Conservation (phyloP, 345 rosid species). For the Hibiscus tridactylites region DNA sequence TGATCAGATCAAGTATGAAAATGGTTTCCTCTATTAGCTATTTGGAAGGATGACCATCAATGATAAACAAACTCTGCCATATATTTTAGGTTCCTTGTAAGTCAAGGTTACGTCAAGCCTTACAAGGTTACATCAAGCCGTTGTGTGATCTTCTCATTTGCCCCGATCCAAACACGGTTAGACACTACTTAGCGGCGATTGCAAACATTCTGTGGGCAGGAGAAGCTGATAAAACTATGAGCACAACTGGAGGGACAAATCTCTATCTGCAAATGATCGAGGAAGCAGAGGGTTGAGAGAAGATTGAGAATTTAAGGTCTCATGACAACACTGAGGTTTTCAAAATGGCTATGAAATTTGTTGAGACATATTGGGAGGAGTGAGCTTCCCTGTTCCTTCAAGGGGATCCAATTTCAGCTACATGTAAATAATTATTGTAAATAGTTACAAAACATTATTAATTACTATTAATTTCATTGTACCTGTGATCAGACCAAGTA, state of each 20-base stretch:
- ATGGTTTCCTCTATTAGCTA: too few species aligned
- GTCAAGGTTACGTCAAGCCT: slow-evolving; percentile 77
- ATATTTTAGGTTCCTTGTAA: slow-evolving; percentile 40
- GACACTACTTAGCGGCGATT: slow-evolving; percentile 43
- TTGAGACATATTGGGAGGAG: too few species aligned
- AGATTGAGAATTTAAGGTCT: slow-evolving; percentile 34
- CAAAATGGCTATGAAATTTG: too few species aligned
- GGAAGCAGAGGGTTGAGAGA: slow-evolving; percentile 32
- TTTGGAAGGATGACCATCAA: too few species aligned
- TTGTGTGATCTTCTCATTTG: slow-evolving; percentile 61
- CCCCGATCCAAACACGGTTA: slow-evolving; percentile 62
- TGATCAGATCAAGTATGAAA: too few species aligned
- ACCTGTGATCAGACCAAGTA: too few species aligned
- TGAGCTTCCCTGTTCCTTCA: too few species aligned
- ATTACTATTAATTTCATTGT: too few species aligned
- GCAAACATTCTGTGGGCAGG: slow-evolving; percentile 38
- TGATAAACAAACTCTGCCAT: neutral
- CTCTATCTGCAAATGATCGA: slow-evolving; percentile 42
- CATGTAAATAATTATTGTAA: too few species aligned
- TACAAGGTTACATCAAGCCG: slow-evolving; percentile 78
- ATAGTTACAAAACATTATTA: too few species aligned
- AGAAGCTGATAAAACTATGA: slow-evolving; percentile 33
- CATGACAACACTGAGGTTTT: neutral
- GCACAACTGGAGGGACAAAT: slow-evolving; percentile 35
- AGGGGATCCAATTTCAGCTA: too few species aligned